Percentiles rank a stretch among this genome's conserved stretches.
phyloP scores from a whole-genome alignment of 2,329 filamentous ascomycete genomes.

The Sporothrix luriei region DNA sequence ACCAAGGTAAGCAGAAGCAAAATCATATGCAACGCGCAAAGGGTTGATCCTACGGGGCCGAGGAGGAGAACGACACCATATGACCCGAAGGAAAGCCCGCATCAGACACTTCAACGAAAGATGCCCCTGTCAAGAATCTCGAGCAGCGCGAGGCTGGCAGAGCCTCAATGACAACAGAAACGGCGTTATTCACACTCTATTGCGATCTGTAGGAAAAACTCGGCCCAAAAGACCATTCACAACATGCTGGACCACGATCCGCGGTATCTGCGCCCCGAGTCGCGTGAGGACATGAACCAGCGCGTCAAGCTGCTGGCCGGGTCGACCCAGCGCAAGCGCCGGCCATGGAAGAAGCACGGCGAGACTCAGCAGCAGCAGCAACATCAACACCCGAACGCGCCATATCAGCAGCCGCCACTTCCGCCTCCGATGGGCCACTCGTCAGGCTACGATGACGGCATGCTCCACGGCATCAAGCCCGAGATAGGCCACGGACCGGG shows the following conservation, averaged over 20 bases:
- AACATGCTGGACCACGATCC: constrained; percentile 61
- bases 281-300: constrained; percentile 54
- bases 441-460: constrained; percentile 25
- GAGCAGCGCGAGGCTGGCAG: neutral
- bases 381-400: neutral
- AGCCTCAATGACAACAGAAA: neutral
- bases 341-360: constrained; percentile 30
- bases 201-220: constrained; percentile 50
- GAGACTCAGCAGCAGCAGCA: constrained; percentile 17
- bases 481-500: constrained; percentile 28
- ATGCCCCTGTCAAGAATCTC: neutral
- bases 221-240: constrained; percentile 61
- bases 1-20: constrained; percentile 50
- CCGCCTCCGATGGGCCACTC: constrained; percentile 20
- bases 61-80: neutral
- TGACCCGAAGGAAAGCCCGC: neutral
- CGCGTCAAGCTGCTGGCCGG: constrained; percentile 52
- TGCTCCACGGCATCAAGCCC: constrained; percentile 30
- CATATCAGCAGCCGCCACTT: constrained; percentile 17
- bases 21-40: neutral
- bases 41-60: neutral
- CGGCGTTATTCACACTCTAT: constrained; percentile 28
- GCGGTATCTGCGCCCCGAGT: constrained; percentile 58
- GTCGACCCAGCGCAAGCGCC: constrained; percentile 45
- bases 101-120: neutral